Base-by-base conservation (phyloP, 306 rosid genomes). In the Quercus aquifolioides region DNA sequence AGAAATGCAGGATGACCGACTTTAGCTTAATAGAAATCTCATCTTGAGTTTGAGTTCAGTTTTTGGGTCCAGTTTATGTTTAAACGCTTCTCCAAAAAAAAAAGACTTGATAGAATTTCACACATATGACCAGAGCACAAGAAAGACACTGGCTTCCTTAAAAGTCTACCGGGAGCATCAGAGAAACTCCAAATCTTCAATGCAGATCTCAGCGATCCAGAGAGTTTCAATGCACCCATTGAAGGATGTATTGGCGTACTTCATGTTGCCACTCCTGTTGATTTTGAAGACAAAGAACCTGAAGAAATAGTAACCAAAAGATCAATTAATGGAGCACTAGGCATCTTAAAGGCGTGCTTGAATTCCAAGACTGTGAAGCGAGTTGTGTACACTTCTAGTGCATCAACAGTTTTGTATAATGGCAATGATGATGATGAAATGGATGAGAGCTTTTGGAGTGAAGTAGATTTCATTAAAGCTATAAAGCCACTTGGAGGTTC, bases 371-470 rank as follows among this genome's bases (percentile, higher is more conserved):
- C 88, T 8, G 83, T 90, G 67, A 90, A 85, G 23, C 77, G 92
- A 58, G 86, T 92, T 73, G 71, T 92, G 9, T 92, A 89, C 87
- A 85, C 97, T 58, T 87, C 92, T 0, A 82, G 88, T 74, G 83
- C 76, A n/a, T 11, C 87, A 8, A 76, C 90, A 11, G 90, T 90
- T 21, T 2, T 5, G 11, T 62, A 0, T 2, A 62, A 12, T 51
- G 71, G 74, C 74, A 75, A 65, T 74, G 71, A 74, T 8, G 77
- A 71, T 7, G 21, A 59, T 15, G 74, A 43, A 18, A 19, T 65
- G 74, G 94, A 91, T 79, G 97, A 92, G 78, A 85, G 72, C 3
- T 56, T n/a, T 52, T 89, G 94, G 92, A 86, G 89, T 38, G 88
- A 89, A 9, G 77, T 51, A 1, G 87, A 85, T 82, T 15, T 43